phyloP scores from a whole-genome alignment of 352 stramenopile species.

The Globisporangium rhizosaccharum region DNA sequence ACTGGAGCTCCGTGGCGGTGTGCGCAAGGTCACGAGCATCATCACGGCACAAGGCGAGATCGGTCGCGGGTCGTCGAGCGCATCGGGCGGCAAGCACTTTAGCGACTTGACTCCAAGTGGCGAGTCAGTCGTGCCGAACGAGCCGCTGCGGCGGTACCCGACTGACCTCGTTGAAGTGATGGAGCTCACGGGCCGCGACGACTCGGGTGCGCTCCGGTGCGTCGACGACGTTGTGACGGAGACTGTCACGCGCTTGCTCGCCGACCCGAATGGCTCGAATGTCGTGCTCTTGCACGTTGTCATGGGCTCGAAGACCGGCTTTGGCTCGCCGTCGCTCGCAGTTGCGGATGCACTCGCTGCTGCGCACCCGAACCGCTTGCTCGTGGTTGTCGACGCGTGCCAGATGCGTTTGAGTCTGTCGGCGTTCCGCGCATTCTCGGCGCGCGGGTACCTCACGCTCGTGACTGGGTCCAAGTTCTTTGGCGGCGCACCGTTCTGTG shows the following conservation, averaged over 20 bases:
- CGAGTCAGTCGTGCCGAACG: constrained; percentile 31
- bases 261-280: constrained; percentile 29
- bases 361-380: constrained; percentile 59
- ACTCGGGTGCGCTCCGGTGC: constrained; percentile 40
- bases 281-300: constrained; percentile 85
- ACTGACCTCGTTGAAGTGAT: constrained; percentile 58
- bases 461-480: constrained; percentile 89
- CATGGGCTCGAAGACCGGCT: constrained; percentile 83
- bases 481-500: constrained; percentile 79
- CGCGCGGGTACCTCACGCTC: constrained; percentile 65
- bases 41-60: constrained; percentile 82
- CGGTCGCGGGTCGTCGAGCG: constrained; percentile 68
- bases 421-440: constrained; percentile 56
- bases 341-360: constrained; percentile 42
- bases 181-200: constrained; percentile 51
- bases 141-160: constrained; percentile 54
- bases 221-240: constrained; percentile 39
- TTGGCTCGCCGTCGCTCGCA: constrained; percentile 67
- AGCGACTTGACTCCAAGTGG: constrained; percentile 75
- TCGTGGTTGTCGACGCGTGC: constrained; percentile 85
- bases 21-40: constrained; percentile 73
- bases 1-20: constrained; percentile 26
- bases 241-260: constrained; percentile 40
- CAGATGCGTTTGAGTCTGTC: constrained; percentile 74
- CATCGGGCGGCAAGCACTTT: constrained; percentile 76